Evolutionary conservation across 495 filamentous ascomycete genomes (phyloP).

Genomic region (Penicillium chermesinum): DNA sequence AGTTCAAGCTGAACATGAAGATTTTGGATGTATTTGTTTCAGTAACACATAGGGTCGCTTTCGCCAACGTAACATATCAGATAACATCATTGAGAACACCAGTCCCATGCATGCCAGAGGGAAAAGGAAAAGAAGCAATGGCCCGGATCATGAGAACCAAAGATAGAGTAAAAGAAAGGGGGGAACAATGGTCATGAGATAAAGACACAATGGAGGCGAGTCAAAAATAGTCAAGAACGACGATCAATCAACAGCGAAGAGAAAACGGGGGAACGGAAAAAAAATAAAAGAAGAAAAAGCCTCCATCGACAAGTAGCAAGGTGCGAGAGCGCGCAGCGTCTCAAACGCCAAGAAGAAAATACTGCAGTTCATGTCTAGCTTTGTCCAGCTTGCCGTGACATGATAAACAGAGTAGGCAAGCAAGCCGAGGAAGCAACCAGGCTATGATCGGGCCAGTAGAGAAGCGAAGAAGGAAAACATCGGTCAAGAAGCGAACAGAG

Average conservation of each 20-base stretch:
- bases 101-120: constrained; percentile 41
- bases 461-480: constrained; percentile 10
- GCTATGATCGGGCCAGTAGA: constrained; percentile 27
- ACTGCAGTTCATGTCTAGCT: constrained; percentile 25
- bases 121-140: constrained; percentile 26
- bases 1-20: constrained; percentile 14
- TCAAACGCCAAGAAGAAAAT: constrained; percentile 14
- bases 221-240: constrained; percentile 16
- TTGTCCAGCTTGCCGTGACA: constrained; percentile 27
- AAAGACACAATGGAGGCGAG: constrained; percentile 19
- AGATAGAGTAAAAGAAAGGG: constrained; percentile 17
- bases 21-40: constrained; percentile 22
- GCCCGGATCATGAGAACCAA: constrained; percentile 36
- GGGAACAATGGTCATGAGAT: constrained; percentile 7
- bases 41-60: constrained; percentile 28
- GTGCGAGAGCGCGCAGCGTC: constrained; percentile 21
- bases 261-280: constrained; percentile 17
- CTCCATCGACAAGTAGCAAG: neutral
- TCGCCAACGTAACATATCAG: constrained; percentile 32
- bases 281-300: constrained; percentile 11
- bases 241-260: constrained; percentile 17
- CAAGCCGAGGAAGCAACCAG: constrained; percentile 39
- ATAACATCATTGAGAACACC: constrained; percentile 38
- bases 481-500: constrained; percentile 14
- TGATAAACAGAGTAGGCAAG: constrained; percentile 23